These are phyloP conservation scores for Ceratocystis alfenasii DNA, from an alignment of 2,329 filamentous ascomycete genomes.

Conservation along the genomic window DNA sequence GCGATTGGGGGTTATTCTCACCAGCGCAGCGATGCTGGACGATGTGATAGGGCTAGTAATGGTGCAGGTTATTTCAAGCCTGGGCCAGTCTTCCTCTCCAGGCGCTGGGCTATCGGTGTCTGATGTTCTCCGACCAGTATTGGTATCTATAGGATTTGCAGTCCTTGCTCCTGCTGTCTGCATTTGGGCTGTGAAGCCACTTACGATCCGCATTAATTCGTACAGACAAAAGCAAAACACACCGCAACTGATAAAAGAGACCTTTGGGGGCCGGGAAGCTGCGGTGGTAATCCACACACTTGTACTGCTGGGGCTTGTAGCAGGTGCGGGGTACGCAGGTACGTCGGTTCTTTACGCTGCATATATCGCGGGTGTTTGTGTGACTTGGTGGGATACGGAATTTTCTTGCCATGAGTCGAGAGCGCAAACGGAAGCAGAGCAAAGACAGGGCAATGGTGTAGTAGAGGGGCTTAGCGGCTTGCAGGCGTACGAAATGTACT, in stretches of 20 bases:
- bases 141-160: conserved; percentile 42
- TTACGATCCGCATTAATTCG: conserved; percentile 29
- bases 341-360: conserved; percentile 52
- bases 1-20: conserved; percentile 49
- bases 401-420: neutral
- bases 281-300: conserved; percentile 30
- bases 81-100: conserved; percentile 33
- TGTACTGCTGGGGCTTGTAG: conserved; percentile 39
- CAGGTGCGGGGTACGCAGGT: conserved; percentile 45
- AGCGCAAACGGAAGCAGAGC: neutral
- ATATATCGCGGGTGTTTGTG: conserved; percentile 47
- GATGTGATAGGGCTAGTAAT: conserved; percentile 68
- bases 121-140: conserved; percentile 34
- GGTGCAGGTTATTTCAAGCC: conserved; percentile 60
- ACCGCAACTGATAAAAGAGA: neutral
- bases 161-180: conserved; percentile 38
- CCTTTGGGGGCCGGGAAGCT: neutral
- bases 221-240: neutral
- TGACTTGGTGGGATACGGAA: conserved; percentile 47
- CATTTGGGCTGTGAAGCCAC: conserved; percentile 34
- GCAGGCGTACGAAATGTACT: neutral
- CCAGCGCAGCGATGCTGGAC: conserved; percentile 68
- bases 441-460: neutral
- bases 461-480: neutral
- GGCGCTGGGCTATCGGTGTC: conserved; percentile 28